Evolutionary conservation across 768 basidiomycete species (phyloP).

Genomic region (Cyathus striatus): DNA sequence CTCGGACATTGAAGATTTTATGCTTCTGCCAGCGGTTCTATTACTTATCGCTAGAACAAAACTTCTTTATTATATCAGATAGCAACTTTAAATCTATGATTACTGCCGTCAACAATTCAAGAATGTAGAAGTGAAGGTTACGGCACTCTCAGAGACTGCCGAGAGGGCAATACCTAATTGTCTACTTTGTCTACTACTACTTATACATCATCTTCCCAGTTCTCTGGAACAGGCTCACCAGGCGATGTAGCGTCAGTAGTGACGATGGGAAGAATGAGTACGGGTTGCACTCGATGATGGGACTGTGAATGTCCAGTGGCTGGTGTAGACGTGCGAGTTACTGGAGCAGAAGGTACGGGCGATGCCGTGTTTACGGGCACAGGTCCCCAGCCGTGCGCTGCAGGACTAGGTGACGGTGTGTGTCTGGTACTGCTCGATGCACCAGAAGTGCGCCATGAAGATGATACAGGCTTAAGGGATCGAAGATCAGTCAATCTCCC

Average conservation of each 20-base stretch:
- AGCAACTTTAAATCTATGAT: no score
- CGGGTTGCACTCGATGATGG: no score
- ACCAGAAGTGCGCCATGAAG: constrained; percentile 12
- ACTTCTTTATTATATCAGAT: no score
- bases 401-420: background rate
- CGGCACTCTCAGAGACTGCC: no score
- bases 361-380: constrained; percentile 10
- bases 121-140: no score
- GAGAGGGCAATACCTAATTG: no score
- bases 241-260: constrained; percentile 6
- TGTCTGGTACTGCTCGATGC: constrained; percentile 4
- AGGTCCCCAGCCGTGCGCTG: constrained; percentile 19
- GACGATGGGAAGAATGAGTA: constrained; percentile 2
- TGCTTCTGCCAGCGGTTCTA: no score
- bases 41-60: no score
- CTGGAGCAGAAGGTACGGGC: constrained; percentile 6
- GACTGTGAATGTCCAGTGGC: no score
- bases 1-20: no score
- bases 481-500: constrained; percentile 62
- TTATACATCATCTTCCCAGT: constrained; percentile 30
- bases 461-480: constrained; percentile 12
- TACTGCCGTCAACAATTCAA: no score
- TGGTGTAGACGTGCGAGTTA: constrained; percentile 1
- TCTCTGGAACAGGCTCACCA: constrained; percentile 20
- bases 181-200: no score